Conservation (phyloP, 768 basidiomycete species). For the Leccinum pellstonianum region DNA sequence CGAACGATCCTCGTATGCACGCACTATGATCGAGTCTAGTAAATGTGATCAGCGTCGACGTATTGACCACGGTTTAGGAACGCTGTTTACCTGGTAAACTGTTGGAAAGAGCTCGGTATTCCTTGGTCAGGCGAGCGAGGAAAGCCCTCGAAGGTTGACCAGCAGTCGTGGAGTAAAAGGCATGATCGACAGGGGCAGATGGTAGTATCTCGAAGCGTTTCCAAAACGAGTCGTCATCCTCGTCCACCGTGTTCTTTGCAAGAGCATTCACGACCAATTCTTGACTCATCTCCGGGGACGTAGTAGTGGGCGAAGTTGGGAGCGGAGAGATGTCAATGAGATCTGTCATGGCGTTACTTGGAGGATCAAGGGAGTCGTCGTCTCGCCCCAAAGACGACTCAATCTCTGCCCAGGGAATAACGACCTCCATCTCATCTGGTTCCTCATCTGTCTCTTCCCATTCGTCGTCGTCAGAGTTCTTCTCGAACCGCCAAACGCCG, state of each 20-base stretch:
- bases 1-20: constrained; percentile 85
- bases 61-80: not conserved
- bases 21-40: constrained; percentile 81
- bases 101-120: constrained; percentile 75
- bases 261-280: constrained; percentile 28
- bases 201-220: constrained; percentile 79
- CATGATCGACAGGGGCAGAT: constrained; percentile 78
- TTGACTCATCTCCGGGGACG: constrained; percentile 34
- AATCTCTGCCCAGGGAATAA: constrained; percentile 30
- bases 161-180: constrained; percentile 63
- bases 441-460: constrained; percentile 42
- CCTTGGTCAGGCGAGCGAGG: constrained; percentile 71
- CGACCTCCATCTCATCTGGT: constrained; percentile 39
- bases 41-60: constrained; percentile 8
- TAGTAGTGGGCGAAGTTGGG: constrained; percentile 28
- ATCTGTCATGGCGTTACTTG: constrained; percentile 20
- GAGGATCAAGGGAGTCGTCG: constrained; percentile 19
- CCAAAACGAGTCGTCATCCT: constrained; percentile 54
- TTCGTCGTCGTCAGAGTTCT: constrained; percentile 33
- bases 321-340: constrained; percentile 25
- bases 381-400: constrained; percentile 17
- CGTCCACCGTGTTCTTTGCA: constrained; percentile 27
- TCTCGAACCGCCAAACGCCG: constrained; percentile 34
- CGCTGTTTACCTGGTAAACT: constrained; percentile 73
- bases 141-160: constrained; percentile 72